A percentile compares a stretch with the other conserved stretches of the same genome.
Evolutionary conservation across 345 rosid genomes (phyloP).

Genomic region (Murraya paniculata): DNA sequence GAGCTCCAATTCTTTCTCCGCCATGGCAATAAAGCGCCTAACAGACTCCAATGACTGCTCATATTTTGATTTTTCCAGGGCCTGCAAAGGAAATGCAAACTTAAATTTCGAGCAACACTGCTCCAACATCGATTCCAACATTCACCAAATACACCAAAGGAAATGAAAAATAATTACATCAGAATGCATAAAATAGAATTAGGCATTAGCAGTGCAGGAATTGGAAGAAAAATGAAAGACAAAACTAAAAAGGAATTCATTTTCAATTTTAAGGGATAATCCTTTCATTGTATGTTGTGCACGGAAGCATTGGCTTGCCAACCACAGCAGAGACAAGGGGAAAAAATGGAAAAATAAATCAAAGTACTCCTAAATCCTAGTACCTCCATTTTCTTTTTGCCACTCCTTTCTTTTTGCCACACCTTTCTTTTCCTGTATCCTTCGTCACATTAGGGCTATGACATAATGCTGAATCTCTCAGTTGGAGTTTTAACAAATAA

Average conservation of each 20-base stretch:
- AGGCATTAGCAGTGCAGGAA: not conserved
- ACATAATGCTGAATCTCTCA: not conserved
- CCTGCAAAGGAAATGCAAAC: conserved; percentile 40
- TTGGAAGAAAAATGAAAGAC: not conserved
- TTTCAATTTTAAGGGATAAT: no score
- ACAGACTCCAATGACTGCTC: conserved; percentile 90
- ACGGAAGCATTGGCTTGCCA: not conserved
- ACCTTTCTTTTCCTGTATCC: not conserved
- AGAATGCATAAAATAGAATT: not conserved
- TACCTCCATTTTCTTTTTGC: not conserved
- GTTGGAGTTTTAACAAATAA: not conserved
- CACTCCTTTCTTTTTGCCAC: not conserved
- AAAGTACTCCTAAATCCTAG: not conserved
- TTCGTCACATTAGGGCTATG: not conserved
- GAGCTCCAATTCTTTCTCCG: conserved; percentile 80
- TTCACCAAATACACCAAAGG: not conserved
- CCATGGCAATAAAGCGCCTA: conserved; percentile 66
- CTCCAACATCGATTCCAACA: not conserved
- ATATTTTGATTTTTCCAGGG: conserved; percentile 78
- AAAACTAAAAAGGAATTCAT: not conserved
- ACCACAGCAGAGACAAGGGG: not conserved
- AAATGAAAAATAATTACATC: not conserved
- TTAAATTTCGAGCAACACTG: not conserved
- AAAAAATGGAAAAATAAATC: not conserved
- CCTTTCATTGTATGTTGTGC: not conserved